Evolutionary conservation across 331 rosid species (phyloP), one percentile per base, ranked within the genome.

Genomic region (Quercus lobata): DNA sequence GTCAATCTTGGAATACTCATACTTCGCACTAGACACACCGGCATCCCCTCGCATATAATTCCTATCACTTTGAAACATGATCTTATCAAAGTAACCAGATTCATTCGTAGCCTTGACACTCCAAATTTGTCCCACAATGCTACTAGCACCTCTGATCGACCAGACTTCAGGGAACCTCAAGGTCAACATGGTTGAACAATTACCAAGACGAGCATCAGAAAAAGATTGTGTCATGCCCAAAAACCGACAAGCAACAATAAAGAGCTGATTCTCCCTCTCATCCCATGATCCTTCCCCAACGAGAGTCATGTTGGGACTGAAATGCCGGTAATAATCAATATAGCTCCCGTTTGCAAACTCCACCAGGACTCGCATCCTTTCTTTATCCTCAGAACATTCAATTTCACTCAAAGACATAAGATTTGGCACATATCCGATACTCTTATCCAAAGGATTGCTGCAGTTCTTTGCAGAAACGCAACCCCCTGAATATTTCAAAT

Each of bases 261-360:
- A 6, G 8, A 88, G 61, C 8, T 49, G 71, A 56, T 84, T 83
- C 41, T 61, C 78, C 70, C 72, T 82, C 27, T 82, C 83, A 74
- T 92, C 85, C 96, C 94, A 92, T 72, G 81, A 79, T 7, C 91
- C 96, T 84, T 91, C 96, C 16, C 97, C 96, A 53, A 83, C 34
- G 63, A 91, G 71, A 21, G 78, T 69, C n/a, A 72, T 81, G 4
- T 69, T 69, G 10, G 94, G 92, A 79, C 69, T 80, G 56, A 89
- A 86, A 71, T 58, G 79, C 21, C 25, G 54, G 77, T 56, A 49
- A 71, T 19, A 52, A 53, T 24, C 3, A 53, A 56, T 55, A 29
- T 61, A 1, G 73, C 63, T 29, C 2, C 37, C n/a, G 21, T 1
- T 16, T 0, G 19, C 6, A 85, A 92, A 85, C 4, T 58, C 73